A percentile compares a stretch with the other conserved stretches of the same genome.
Evolutionary conservation across 2,329 filamentous ascomycete genomes (phyloP).

Genomic region (Fusarium fujikuroi): DNA sequence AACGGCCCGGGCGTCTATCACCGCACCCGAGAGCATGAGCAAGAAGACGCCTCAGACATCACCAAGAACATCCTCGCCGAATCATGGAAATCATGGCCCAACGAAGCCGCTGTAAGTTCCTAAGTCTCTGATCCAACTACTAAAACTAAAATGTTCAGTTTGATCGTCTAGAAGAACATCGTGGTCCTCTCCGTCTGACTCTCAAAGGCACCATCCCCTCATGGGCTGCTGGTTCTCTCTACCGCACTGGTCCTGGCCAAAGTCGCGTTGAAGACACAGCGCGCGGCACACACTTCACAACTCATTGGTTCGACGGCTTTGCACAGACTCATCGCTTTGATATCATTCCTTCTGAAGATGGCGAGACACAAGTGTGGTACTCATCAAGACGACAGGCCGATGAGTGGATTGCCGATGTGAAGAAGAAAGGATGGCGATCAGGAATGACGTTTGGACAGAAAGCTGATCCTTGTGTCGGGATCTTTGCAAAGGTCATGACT

Average conservation of each 20-base stretch:
- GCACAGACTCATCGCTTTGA: slow-evolving; percentile 78
- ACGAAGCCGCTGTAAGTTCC: slow-evolving; percentile 56
- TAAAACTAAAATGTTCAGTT: slow-evolving; percentile 60
- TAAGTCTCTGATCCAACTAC: fast-evolving
- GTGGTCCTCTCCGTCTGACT: slow-evolving; percentile 69
- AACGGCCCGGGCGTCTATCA: slow-evolving; percentile 42
- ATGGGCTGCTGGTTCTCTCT: slow-evolving; percentile 78
- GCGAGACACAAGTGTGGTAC: slow-evolving; percentile 65
- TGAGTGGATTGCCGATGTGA: slow-evolving; percentile 68
- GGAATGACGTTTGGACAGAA: slow-evolving; percentile 75
- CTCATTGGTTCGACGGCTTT: slow-evolving; percentile 87
- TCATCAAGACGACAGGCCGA: slow-evolving; percentile 77
- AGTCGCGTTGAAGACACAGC: slow-evolving; percentile 68
- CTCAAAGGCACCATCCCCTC: slow-evolving; percentile 75
- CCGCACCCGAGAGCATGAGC: slow-evolving; percentile 45
- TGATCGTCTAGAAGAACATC: slow-evolving; percentile 72
- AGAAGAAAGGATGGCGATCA: slow-evolving; percentile 66
- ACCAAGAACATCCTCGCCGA: slow-evolving; percentile 44
- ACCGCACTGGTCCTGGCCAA: slow-evolving; percentile 78
- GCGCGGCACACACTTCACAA: slow-evolving; percentile 68
- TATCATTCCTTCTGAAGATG: slow-evolving; percentile 59
- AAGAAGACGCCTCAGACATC: slow-evolving; percentile 39
- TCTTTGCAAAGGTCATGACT: slow-evolving; percentile 78
- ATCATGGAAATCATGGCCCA: slow-evolving; percentile 59
- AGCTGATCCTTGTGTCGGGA: slow-evolving; percentile 76